Base-by-base conservation (phyloP, 1,284 basidiomycete species). In the Singerocomus inundabilis region DNA sequence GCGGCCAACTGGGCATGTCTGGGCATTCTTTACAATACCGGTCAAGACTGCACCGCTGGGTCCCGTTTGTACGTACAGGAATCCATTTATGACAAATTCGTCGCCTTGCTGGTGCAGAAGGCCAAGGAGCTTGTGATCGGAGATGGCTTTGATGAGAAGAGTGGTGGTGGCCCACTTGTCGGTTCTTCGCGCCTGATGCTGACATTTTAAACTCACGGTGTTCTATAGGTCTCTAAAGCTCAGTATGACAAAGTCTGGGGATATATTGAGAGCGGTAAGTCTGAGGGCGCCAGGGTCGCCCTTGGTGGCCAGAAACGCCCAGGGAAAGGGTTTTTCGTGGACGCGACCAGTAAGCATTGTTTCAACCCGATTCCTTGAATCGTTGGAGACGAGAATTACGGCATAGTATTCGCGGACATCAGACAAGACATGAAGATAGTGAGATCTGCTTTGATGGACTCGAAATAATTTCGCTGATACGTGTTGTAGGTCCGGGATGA, bases 231-330 rank as follows among this genome's bases (percentile, higher is more conserved):
- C 38, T 93, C 90, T 25, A 87, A 88, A 65, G 71, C 70, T 24
- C 95, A 98, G 70, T 91, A 88, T 61, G 92, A 98, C 68, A 88
- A 89, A 58, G 84, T 98, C 45, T 87, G 93, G 81, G 72, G 73
- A 13, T 98, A 94, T 69, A 95, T 99, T 60, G 88, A 95, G 59
- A 76, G 79, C 1, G 96, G 94, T 30, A 91, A 90, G 70, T 65
- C 80, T 56, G 85, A 91, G 63, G 95, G 95, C 16, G 95, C 95
- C 18, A 88, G 81, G 57, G 72, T 87, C 21, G 72, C 84, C 30
- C 74, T 91, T 7, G 96, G 96, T 28, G 96, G 94, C 24, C 75
- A 80, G 62, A 89, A 84, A 68, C 75, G 85, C 57, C 48, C 72
- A 1, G 78, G 78, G 4, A 85, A 84, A 64, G 89, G 88, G 10